These are phyloP conservation scores for Henckelia pumila DNA, from an alignment of 257 asterid species.

Conservation along the genomic window DNA sequence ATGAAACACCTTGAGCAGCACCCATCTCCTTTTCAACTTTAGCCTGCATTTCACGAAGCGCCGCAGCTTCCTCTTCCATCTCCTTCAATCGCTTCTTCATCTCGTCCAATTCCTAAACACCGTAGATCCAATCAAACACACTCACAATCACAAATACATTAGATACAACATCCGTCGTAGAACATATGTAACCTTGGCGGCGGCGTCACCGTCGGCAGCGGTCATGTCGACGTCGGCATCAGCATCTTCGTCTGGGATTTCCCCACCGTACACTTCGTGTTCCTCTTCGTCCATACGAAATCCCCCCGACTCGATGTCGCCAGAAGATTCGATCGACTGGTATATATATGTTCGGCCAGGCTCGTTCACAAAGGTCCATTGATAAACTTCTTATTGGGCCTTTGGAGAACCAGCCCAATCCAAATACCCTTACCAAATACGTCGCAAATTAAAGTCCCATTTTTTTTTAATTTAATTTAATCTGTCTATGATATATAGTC, in stretches of 20 bases:
- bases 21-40: conserved; percentile 75
- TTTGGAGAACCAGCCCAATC: too few species aligned
- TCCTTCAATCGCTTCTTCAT: conserved; percentile 69
- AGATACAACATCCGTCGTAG: not conserved
- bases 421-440: too few species aligned
- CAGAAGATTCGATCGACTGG: too few species aligned
- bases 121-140: conserved; percentile 23
- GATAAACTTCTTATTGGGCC: too few species aligned
- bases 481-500: too few species aligned
- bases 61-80: conserved; percentile 71
- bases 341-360: too few species aligned
- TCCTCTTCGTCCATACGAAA: conserved; percentile 57
- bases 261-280: conserved; percentile 50
- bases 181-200: conserved; percentile 39
- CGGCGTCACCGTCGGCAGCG: conserved; percentile 52
- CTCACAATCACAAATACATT: conserved; percentile 12
- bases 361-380: too few species aligned
- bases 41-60: conserved; percentile 67
- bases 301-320: too few species aligned
- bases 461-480: too few species aligned
- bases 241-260: not conserved
- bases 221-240: conserved; percentile 59
- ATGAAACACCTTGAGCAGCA: conserved; percentile 46
- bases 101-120: conserved; percentile 58
- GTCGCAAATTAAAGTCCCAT: too few species aligned